Evolutionary conservation across 164 flowering plant species (phyloP), one percentile per base, ranked within the genome.

Genomic region (Nelumbo lutea): DNA sequence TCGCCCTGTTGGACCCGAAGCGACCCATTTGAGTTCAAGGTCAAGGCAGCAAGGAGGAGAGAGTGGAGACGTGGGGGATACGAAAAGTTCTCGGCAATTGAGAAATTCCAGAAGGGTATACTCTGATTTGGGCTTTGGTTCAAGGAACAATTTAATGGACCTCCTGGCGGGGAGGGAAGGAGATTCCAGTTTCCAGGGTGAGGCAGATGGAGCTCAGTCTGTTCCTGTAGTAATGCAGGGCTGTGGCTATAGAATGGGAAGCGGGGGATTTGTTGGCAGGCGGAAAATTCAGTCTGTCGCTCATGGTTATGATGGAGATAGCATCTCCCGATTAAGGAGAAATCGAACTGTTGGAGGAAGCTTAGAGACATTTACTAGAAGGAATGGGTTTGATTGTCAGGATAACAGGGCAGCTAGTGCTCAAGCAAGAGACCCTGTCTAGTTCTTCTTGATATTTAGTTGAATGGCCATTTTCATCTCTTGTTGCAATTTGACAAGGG

Each of bases 141-240:
- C 55, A 52, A 79, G 88, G 61, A 90, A 75, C 72, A 88, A 91
- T 71, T 75, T 91, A 84, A 87, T 80, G 88, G 93, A 87, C 63
- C 85, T 91, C 42, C 83, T 91, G 87, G 85, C 86, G 57, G 83
- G 80, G 15, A 65, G 61, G 40, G 86, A 85, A 47, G 80, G 67
- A 53, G 83, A 69, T 15, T 68, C 82, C 42, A 75, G 67, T 14
- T 68, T 64, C 62, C 27, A 42, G 13, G 82, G 73, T 13, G 81
- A 75, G 55, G 75, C 52, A 48, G 70, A 71, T 63, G 83, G 71
- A 5, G 58, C 68, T 46, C 77, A 73, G 52, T 50, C 77, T 44
- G 72, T 46, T 11, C 59, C 70, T 50, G 47, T 78, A 2, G 46
- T 47, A 1, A 74, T 42, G 56, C 51, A 71, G 47, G 71, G 70